Conservation (phyloP, 1,284 basidiomycete species). For the Tilletia walkeri region DNA sequence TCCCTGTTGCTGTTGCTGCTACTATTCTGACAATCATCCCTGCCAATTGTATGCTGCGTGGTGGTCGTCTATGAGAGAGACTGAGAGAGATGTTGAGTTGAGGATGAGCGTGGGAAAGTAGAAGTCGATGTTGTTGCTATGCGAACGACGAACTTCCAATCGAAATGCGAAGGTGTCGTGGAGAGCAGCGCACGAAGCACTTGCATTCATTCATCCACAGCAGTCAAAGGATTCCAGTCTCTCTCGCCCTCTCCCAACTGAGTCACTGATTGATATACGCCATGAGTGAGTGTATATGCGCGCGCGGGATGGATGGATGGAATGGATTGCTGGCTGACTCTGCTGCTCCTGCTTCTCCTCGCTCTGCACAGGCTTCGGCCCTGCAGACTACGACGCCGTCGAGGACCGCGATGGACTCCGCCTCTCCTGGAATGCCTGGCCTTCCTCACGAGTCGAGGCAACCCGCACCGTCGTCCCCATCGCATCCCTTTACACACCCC, state of each 20-base stretch:
- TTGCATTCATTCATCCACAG: not conserved
- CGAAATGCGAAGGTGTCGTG: not conserved
- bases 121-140: not conserved
- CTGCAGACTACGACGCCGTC: constrained; percentile 46
- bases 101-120: not conserved
- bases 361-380: constrained; percentile 4
- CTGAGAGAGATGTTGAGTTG: not conserved
- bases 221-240: not conserved
- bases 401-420: constrained; percentile 57
- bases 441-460: constrained; percentile 92
- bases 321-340: not conserved
- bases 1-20: not conserved
- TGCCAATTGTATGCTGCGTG: not conserved
- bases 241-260: not conserved
- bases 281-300: too few species aligned
- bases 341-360: constrained; percentile 1
- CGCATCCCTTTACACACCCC: constrained; percentile 92
- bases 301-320: too few species aligned
- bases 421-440: constrained; percentile 96
- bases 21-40: constrained; percentile 7
- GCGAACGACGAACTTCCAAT: not conserved
- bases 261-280: not conserved
- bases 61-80: too few species aligned
- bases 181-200: not conserved
- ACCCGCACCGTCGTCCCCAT: constrained; percentile 97